A percentile compares a stretch with the other conserved stretches of the same genome.
Conservation (phyloP, 1,139 yeast genomes). For the Saccharomyces pastorianus region DNA sequence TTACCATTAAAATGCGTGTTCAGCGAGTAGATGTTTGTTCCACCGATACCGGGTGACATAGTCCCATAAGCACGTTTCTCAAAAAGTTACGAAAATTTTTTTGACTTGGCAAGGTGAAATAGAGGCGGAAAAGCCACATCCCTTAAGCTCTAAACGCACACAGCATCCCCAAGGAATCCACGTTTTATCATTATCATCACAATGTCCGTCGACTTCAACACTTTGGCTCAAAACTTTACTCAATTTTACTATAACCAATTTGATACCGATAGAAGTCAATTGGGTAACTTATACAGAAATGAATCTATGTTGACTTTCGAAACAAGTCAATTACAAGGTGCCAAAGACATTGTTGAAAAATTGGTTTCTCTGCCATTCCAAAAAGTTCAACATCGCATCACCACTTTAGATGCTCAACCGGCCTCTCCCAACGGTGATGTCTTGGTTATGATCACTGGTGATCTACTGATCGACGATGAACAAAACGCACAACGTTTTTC, state of each 20-base stretch:
- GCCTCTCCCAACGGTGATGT: slow-evolving; percentile 92
- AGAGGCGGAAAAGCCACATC: not conserved
- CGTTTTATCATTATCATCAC: not conserved
- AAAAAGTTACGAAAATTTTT: not conserved
- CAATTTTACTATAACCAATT: slow-evolving; percentile 92
- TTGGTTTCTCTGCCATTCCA: slow-evolving; percentile 79
- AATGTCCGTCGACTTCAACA: slow-evolving; percentile 58
- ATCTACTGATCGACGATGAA: slow-evolving; percentile 82
- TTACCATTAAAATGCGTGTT: not conserved
- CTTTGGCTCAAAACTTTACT: slow-evolving; percentile 70
- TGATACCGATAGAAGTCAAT: slow-evolving; percentile 84
- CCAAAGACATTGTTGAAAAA: slow-evolving; percentile 85
- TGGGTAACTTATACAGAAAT: slow-evolving; percentile 91
- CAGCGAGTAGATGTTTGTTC: not conserved
- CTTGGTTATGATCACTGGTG: slow-evolving; percentile 96
- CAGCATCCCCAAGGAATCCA: not conserved
- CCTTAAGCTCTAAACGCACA: not conserved
- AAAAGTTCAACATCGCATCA: slow-evolving; percentile 85
- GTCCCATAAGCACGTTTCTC: not conserved
- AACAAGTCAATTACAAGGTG: slow-evolving; percentile 89
- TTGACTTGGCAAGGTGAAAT: not conserved
- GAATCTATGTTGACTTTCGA: slow-evolving; percentile 97
- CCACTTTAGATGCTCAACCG: slow-evolving; percentile 96
- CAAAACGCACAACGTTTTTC: slow-evolving; percentile 92
- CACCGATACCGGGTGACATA: not conserved